Evolutionary conservation across 257 asterid species (phyloP).

Genomic region (Cinchona pubescens): DNA sequence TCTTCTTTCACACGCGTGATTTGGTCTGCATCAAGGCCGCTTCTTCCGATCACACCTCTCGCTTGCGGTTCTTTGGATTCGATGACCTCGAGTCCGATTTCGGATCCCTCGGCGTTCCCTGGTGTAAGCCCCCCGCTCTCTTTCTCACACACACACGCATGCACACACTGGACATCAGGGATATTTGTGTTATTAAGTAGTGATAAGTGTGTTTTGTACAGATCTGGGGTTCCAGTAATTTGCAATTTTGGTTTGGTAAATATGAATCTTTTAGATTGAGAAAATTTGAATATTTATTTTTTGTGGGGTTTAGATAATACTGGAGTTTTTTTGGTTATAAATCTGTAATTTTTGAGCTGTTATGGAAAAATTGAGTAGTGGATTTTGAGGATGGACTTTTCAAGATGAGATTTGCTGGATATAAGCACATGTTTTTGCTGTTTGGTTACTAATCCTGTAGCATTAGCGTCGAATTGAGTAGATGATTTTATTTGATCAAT

Average conservation of each 20-base stretch:
- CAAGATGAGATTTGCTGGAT: too few relatives aligned
- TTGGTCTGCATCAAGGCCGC: slow-evolving; percentile 85
- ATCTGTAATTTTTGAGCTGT: too few relatives aligned
- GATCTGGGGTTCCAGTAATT: slow-evolving; percentile 5
- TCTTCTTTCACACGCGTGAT: slow-evolving; percentile 55
- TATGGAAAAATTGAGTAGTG: too few relatives aligned
- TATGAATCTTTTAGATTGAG: neutral
- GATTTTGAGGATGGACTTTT: too few relatives aligned
- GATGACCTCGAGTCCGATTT: slow-evolving; percentile 80
- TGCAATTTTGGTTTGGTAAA: too few relatives aligned
- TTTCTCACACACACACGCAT: too few relatives aligned
- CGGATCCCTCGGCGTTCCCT: slow-evolving; percentile 97
- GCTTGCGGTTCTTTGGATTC: slow-evolving; percentile 75
- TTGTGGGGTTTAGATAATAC: neutral
- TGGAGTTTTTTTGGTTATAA: too few relatives aligned
- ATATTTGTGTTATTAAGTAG: slow-evolving; percentile 1
- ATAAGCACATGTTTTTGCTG: too few relatives aligned
- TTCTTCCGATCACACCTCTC: slow-evolving; percentile 62
- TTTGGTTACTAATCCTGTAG: too few relatives aligned
- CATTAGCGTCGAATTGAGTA: too few relatives aligned
- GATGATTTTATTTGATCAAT: too few relatives aligned
- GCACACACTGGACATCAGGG: neutral
- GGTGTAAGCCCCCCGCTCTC: slow-evolving; percentile 57
- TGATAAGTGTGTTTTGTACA: neutral
- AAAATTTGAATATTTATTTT: neutral